Evolutionary conservation across 1,139 yeast genomes (phyloP), one percentile per base, ranked within the genome.

Genomic region (Pichia inconspicua): DNA sequence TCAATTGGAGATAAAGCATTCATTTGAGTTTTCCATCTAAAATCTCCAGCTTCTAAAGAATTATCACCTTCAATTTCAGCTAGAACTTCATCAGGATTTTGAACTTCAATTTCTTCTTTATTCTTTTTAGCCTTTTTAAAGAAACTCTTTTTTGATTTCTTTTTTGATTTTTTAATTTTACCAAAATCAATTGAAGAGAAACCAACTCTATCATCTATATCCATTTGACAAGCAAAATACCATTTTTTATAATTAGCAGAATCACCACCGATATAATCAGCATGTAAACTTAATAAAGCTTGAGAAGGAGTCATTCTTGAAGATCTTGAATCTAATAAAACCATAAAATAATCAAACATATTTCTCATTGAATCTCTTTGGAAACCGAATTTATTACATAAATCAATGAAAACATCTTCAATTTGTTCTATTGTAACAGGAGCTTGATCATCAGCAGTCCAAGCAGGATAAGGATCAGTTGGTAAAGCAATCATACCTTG

Each of bases 281-380:
- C 84, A 62, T 84, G 92, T 53, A 84, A 70, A 46, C 84, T 77
- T 52, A 76, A 70, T 54, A 84, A 73, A 39, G 90, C 89, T 62
- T 78, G 79, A 25, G 80, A 76, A 17, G 87, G 84, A 17, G 83
- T 74, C 83, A 82, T 79, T 65, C 92, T 74, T 31, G 88, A 80
- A 22, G 89, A 74, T 63, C 90, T 73, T 9, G 90, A 83, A 62
- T 84, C 92, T 59, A 84, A 73, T 63, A 82, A 74, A 46, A 82
- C 77, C 89, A 84, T 81, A 57, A 84, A 76, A 64, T 80, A 82
- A 63, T 83, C 90, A 66, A 83, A 82, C 74, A 81, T 78, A 64
- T 82, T 84, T 68, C 83, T 72, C 81, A 82, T 79, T 22, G 83
- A 80, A 59, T 81, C 88, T 66, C 80, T 73, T 68, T 84, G 90